Evolutionary conservation across 495 filamentous ascomycete species (phyloP).

Genomic region (Daldinia loculata): DNA sequence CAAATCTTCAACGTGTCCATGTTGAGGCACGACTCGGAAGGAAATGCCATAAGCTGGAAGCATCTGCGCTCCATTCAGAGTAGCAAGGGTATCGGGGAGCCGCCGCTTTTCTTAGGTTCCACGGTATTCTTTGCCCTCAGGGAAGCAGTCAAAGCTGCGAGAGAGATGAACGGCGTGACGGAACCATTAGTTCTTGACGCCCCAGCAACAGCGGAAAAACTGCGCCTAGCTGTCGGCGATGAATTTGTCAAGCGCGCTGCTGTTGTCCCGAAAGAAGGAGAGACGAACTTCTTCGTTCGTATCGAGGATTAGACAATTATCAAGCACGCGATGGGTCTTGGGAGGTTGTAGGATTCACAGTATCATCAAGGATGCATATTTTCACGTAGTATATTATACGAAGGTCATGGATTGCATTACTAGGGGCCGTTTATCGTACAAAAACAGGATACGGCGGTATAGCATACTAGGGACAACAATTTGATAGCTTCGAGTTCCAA

Average conservation of each 20-base stretch:
- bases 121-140: conserved; percentile 83
- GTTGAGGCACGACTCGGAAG: conserved; percentile 51
- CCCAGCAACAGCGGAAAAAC: conserved; percentile 78
- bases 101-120: conserved; percentile 83
- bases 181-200: conserved; percentile 62
- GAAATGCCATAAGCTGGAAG: conserved; percentile 83
- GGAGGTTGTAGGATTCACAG: background rate
- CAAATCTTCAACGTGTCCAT: conserved; percentile 85
- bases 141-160: conserved; percentile 73
- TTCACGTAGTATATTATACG: background rate
- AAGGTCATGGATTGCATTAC: background rate
- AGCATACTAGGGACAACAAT: too few relatives aligned
- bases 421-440: background rate
- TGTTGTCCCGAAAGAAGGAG: conserved; percentile 72
- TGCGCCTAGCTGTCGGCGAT: conserved; percentile 75
- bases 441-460: background rate
- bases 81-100: conserved; percentile 76
- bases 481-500: too few relatives aligned
- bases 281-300: conserved; percentile 77
- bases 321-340: background rate
- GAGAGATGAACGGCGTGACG: conserved; percentile 64
- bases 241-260: conserved; percentile 71
- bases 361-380: background rate
- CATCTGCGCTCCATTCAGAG: conserved; percentile 85
- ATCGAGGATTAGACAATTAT: conserved; percentile 28